These are phyloP conservation scores for Solanum hybrid DNA, from an alignment of 305 asterid genomes.

Conservation along the genomic window DNA sequence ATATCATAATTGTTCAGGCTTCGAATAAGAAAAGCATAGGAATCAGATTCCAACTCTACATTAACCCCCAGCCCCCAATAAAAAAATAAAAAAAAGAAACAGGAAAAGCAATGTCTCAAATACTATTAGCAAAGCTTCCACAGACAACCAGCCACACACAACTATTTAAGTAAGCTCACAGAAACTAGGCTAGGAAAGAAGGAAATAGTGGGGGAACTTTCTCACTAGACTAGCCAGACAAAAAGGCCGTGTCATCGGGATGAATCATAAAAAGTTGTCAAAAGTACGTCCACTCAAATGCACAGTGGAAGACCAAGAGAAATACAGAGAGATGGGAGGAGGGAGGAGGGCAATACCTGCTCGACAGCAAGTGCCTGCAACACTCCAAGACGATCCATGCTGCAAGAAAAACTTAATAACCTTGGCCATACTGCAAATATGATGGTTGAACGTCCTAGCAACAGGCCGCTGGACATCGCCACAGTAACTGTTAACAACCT, in stretches of 20 bases:
- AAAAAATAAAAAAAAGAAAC: background rate
- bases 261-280: background rate
- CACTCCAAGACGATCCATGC: conserved; percentile 64
- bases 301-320: background rate
- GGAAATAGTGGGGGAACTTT: background rate
- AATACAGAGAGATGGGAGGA: background rate
- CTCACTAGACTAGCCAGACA: background rate
- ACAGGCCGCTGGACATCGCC: conserved; percentile 33
- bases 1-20: background rate
- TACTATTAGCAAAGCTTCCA: background rate
- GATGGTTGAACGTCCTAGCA: conserved; percentile 54
- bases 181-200: background rate
- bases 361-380: conserved; percentile 71
- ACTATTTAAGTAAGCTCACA: background rate
- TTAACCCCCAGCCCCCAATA: background rate
- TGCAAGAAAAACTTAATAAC: conserved; percentile 55
- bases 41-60: background rate
- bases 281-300: background rate
- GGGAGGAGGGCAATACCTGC: conserved; percentile 27
- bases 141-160: background rate
- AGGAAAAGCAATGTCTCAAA: background rate
- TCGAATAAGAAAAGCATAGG: background rate
- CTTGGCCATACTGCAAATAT: conserved; percentile 51
- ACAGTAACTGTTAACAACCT: conserved; percentile 35
- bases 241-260: background rate